Base-by-base conservation (phyloP, 2,329 filamentous ascomycete genomes). In the Nigrospora oryzae region DNA sequence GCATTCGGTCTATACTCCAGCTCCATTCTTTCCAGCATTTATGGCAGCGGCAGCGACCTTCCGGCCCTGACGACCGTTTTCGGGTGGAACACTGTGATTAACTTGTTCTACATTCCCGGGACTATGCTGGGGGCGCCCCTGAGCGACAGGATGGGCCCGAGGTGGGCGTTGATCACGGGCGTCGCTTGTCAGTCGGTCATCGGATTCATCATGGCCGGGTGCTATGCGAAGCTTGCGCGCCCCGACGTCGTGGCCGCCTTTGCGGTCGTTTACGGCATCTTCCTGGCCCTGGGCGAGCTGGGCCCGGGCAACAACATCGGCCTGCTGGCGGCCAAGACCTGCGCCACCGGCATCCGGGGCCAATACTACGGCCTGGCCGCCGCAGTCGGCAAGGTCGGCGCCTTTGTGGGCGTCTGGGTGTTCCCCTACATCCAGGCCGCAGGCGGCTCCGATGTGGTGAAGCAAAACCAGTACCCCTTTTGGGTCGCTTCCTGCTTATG, bases 291-390 rank as follows among this genome's bases (percentile, higher is more conserved):
- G 1, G 87, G 87, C 41, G 88, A 93, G 62, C 66, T 94, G 36
- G 89, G 90, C 0, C 89, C 90, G 0, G 90, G 90, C 12, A 86
- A 95, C 69, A 95, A 95, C 62, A 95, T 95, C 53, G 89, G 89
- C 3, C 75, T 95, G 0, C 64, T 94, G 30, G 89, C 90, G 0
- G 85, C 86, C 39, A 95, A 95, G 70, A 90, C 87, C 2, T 89
- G 83, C 56, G 88, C 90, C 0, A 95, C 90, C 5, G 84, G 86
- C 15, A 83, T 96, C n/a, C 78, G 89, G 35, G 90, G 89, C 3
- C 71, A 70, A 37, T 84, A 84, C 64, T 84, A 84, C 53, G 81
- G 83, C 5, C 74, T 87, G 38, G 84, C 85, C 0, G 85, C 86
- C 0, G 84, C 84, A 0, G 56, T 81, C 2, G 86, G 86, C 49